Conservation (phyloP, 495 filamentous ascomycete species). For the Neurospora cerealis region DNA sequence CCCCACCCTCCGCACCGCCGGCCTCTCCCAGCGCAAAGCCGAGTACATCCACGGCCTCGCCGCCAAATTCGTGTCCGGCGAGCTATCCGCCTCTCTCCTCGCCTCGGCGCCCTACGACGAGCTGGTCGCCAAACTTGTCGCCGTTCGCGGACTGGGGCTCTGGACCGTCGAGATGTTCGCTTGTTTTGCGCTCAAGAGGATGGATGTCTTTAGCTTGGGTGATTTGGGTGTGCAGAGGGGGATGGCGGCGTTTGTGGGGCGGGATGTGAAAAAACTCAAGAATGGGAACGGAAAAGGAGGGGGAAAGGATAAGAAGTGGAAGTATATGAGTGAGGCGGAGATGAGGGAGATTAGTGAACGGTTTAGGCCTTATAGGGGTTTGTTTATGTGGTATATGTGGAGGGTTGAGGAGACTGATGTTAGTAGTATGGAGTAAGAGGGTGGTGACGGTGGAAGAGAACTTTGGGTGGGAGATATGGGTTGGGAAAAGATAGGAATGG, state of each 20-base stretch:
- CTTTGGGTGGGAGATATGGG: neutral
- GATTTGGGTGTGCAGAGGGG: slow-evolving; percentile 93
- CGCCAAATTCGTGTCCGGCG: slow-evolving; percentile 64
- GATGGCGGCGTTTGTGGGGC: slow-evolving; percentile 79
- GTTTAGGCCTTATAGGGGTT: slow-evolving; percentile 73
- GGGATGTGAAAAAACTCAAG: slow-evolving; percentile 77
- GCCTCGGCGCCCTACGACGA: slow-evolving; percentile 75
- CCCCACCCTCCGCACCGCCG: slow-evolving; percentile 64
- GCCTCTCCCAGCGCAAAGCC: slow-evolving; percentile 84
- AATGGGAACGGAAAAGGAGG: slow-evolving; percentile 58
- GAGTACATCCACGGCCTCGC: slow-evolving; percentile 86
- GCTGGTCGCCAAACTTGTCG: slow-evolving; percentile 67
- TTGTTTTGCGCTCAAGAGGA: slow-evolving; percentile 79
- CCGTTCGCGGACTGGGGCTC: slow-evolving; percentile 73
- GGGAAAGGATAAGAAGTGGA: slow-evolving; percentile 78
- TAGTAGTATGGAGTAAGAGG: slow-evolving; percentile 53
- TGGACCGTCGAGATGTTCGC: slow-evolving; percentile 99
- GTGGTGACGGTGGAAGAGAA: no score
- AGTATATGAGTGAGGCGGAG: slow-evolving; percentile 90
- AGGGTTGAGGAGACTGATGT: slow-evolving; percentile 67
- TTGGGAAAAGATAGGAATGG: neutral
- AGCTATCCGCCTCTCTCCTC: slow-evolving; percentile 66
- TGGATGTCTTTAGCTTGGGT: slow-evolving; percentile 90
- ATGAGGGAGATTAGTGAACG: slow-evolving; percentile 75
- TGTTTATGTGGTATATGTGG: slow-evolving; percentile 79